Evolutionary conservation across 345 rosid species (phyloP).

Genomic region (Gynandropsis gynandra): DNA sequence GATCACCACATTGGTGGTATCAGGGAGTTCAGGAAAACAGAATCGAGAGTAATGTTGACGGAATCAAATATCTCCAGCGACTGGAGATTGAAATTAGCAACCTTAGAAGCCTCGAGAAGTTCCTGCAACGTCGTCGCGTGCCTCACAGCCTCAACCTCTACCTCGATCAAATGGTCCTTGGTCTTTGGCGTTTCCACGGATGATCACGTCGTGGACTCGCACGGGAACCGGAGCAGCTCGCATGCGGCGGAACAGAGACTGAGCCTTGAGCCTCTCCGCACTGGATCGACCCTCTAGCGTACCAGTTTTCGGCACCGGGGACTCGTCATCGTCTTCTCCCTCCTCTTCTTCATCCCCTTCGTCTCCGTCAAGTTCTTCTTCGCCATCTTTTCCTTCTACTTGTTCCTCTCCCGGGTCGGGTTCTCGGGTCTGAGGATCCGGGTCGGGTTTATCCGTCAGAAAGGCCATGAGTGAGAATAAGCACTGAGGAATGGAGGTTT

Average conservation of each 20-base stretch:
- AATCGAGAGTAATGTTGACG: conserved; percentile 66
- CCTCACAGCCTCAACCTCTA: conserved; percentile 49
- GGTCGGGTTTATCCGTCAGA: conserved; percentile 16
- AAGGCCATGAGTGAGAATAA: conserved; percentile 17
- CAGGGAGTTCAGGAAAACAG: conserved; percentile 87
- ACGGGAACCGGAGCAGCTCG: conserved; percentile 45
- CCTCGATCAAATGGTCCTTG: conserved; percentile 66
- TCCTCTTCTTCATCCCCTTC: conserved; percentile 23
- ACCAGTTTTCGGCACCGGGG: conserved; percentile 17
- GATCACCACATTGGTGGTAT: conserved; percentile 65
- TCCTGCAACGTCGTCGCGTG: conserved; percentile 63
- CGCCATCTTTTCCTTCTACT: conserved; percentile 13
- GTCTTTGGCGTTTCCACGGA: conserved; percentile 79
- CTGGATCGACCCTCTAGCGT: conserved; percentile 29
- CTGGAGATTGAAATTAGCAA: conserved; percentile 53
- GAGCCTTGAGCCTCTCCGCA: conserved; percentile 34
- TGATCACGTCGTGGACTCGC: conserved; percentile 78
- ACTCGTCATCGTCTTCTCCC: conserved; percentile 30
- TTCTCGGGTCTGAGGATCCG: conserved; percentile 14
- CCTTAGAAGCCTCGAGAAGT: conserved; percentile 52
- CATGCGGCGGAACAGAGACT: conserved; percentile 44
- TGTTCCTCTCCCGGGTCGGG: conserved; percentile 13
- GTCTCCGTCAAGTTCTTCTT: conserved; percentile 19
- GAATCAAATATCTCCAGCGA: conserved; percentile 76
- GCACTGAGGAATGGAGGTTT: conserved; percentile 2